Conservation (phyloP, 257 asterid species). For the Penstemon eatonii region DNA sequence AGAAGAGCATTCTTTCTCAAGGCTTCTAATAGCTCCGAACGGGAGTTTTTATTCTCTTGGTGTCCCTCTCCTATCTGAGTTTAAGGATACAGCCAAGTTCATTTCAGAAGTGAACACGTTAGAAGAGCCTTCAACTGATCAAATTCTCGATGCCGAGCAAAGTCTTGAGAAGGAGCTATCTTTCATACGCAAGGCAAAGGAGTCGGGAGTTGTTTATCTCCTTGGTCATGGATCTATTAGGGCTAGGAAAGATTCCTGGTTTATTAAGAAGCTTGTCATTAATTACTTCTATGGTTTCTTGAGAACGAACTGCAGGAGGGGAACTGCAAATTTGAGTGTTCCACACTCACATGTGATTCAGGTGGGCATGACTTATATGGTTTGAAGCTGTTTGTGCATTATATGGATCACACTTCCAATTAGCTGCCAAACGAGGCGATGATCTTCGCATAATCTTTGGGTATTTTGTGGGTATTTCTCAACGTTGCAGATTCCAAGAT, state of each 20-base stretch:
- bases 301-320: conserved; percentile 89
- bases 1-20: conserved; percentile 59
- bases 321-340: conserved; percentile 79
- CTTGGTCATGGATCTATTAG: conserved; percentile 90
- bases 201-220: conserved; percentile 86
- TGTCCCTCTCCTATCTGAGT: conserved; percentile 79
- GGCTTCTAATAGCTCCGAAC: conserved; percentile 79
- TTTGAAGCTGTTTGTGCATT: conserved; percentile 38
- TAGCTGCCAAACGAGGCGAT: too few relatives aligned
- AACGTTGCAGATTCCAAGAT: too few relatives aligned
- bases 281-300: conserved; percentile 88
- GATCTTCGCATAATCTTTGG: too few relatives aligned
- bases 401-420: too few relatives aligned
- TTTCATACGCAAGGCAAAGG: conserved; percentile 76
- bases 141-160: conserved; percentile 61
- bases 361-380: conserved; percentile 97
- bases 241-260: conserved; percentile 95
- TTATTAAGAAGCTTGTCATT: conserved; percentile 82
- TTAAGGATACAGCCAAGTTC: conserved; percentile 52
- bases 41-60: conserved; percentile 90
- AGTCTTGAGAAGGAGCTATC: conserved; percentile 89
- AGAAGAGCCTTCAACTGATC: conserved; percentile 41
- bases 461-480: too few relatives aligned
- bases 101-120: conserved; percentile 47
- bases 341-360: conserved; percentile 87